Conservation (phyloP, 2,329 filamentous ascomycete genomes). For the Stagonosporopsis cucurbitacearum region DNA sequence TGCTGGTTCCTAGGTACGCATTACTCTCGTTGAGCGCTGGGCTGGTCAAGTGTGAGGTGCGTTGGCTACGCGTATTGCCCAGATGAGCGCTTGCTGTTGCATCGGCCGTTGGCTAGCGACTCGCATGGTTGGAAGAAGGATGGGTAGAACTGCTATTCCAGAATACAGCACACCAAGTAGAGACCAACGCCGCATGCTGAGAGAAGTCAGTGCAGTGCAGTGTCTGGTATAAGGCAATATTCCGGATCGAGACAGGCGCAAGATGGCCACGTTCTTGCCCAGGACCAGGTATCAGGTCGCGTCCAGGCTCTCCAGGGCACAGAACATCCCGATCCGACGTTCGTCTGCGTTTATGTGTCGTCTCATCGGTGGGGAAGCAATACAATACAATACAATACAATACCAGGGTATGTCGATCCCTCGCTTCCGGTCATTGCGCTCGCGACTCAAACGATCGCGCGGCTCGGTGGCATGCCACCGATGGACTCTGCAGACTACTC, state of each 20-base stretch:
- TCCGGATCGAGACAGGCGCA: background rate
- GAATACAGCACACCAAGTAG: background rate
- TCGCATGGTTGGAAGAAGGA: too few relatives aligned
- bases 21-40: too few relatives aligned
- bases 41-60: too few relatives aligned
- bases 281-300: background rate
- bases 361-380: too few relatives aligned
- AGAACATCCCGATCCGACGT: background rate
- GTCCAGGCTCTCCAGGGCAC: background rate
- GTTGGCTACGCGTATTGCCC: too few relatives aligned
- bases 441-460: background rate
- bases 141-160: too few relatives aligned
- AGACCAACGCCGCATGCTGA: background rate
- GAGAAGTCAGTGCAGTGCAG: background rate
- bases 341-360: background rate
- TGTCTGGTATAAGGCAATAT: background rate
- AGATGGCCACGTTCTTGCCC: background rate
- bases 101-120: too few relatives aligned
- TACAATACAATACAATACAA: too few relatives aligned
- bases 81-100: too few relatives aligned
- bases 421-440: constrained; percentile 2
- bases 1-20: too few relatives aligned
- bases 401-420: constrained; percentile 3
- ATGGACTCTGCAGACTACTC: background rate
- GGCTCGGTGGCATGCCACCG: constrained; percentile 5